Base-by-base conservation (phyloP, 1,284 basidiomycete species). In the Apiotrichum veenhuisii region DNA sequence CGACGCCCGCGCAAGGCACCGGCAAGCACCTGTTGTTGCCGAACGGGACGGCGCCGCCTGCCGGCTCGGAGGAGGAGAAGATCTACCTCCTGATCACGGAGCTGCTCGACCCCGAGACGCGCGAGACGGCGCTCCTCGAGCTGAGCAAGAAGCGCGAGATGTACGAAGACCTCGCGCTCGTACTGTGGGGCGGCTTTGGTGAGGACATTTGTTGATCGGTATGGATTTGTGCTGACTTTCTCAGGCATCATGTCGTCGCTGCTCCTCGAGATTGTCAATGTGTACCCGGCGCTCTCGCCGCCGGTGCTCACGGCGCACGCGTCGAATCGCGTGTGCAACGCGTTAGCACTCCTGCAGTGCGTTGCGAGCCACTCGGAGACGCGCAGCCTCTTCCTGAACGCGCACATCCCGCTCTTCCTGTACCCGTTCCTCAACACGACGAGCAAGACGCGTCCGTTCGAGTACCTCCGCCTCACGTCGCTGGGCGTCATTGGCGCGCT, bases 351-450 rank as follows among this genome's bases (percentile, higher is more conserved):
- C 45, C 80, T 98, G 48, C 96, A 98, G 80, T 98, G 96, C 73
- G 96, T 98, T 37, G 96, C 94, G 22, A 94, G 90, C 57, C 93
- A 97, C 74, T 84, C 89, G 3, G 94, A 97, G 68, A 97, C 93
- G 4, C 83, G 93, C 55, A 88, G 91, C 64, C 82, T 96, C 23
- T 97, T 97, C 77, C 81, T 97, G 44, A 91, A 89, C 72, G 91
- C 96, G 26, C 96, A 98, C 78, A 96, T 99, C 70, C 96, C 96
- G 33, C 85, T 99, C 58, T 98, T 98, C 80, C 83, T 99, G 68
- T 99, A 99, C 78, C 96, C 96, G 11, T 99, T 99, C 80, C 82
- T 99, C 66, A 98, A 99, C 79, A 99, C 96, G 17, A 98, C 94
- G 4, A 94, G 91, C 63, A 99, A 98, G 82, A 98, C 95, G 17